Evolutionary conservation across 2,329 filamentous ascomycete genomes (phyloP).

Genomic region (Phialocephala subalpina): DNA sequence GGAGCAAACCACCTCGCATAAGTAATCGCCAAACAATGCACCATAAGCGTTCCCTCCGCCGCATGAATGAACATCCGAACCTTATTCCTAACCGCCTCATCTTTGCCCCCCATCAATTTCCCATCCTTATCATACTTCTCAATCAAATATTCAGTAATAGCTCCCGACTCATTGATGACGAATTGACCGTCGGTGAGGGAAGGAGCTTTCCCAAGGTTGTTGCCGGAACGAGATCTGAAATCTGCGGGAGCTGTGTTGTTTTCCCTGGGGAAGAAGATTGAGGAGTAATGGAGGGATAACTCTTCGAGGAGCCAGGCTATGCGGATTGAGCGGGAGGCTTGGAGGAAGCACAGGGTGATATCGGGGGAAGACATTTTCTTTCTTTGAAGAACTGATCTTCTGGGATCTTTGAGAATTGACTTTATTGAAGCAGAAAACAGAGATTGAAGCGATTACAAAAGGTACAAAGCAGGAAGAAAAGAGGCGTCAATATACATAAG

Average conservation of each 20-base stretch:
- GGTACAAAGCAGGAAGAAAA: not conserved
- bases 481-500: not conserved
- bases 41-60: conserved; percentile 54
- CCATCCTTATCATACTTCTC: conserved; percentile 51
- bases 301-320: conserved; percentile 55
- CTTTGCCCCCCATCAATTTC: not conserved
- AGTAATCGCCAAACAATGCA: conserved; percentile 53
- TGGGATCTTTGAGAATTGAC: too few species aligned
- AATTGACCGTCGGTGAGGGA: conserved; percentile 51
- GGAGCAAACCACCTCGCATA: conserved; percentile 53
- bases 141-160: conserved; percentile 55
- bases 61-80: conserved; percentile 52
- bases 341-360: conserved; percentile 54
- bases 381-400: too few species aligned
- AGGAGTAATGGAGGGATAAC: conserved; percentile 50
- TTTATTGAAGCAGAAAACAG: not conserved
- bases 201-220: conserved; percentile 54
- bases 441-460: not conserved
- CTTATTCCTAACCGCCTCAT: conserved; percentile 14
- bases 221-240: conserved; percentile 51
- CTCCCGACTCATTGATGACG: conserved; percentile 53
- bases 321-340: conserved; percentile 47
- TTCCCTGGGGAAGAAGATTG: conserved; percentile 50
- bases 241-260: conserved; percentile 49
- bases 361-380: conserved; percentile 20